These are phyloP conservation scores for Diaporthe velutina DNA, from an alignment of 2,329 filamentous ascomycete genomes.

Conservation along the genomic window DNA sequence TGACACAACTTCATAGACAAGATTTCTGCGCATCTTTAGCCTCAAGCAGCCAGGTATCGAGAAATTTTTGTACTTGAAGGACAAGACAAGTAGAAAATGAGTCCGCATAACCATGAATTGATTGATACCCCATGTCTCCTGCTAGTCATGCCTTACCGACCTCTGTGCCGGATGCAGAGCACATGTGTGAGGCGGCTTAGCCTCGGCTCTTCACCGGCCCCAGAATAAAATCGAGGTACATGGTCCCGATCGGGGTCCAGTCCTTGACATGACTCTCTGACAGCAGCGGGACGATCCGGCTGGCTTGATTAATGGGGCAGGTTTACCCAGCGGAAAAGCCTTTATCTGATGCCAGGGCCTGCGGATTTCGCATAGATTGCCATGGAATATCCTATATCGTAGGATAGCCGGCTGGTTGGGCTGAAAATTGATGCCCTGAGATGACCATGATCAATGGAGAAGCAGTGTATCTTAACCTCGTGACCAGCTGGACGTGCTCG, in stretches of 20 bases:
- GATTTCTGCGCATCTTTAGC: too few relatives aligned
- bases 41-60: too few relatives aligned
- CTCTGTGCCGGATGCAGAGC: not conserved
- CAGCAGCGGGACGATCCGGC: not conserved
- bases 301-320: not conserved
- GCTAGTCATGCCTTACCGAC: not conserved
- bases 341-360: not conserved
- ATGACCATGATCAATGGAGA: too few relatives aligned
- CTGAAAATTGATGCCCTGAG: too few relatives aligned
- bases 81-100: not conserved
- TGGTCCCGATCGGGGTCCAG: not conserved
- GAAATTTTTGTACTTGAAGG: not conserved
- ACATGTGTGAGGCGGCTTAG: not conserved
- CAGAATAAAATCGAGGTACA: not conserved
- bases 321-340: not conserved
- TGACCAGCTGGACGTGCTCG: too few relatives aligned
- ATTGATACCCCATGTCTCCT: not conserved
- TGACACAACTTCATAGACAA: too few relatives aligned
- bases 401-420: too few relatives aligned
- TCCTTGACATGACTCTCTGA: not conserved
- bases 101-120: not conserved
- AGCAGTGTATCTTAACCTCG: too few relatives aligned
- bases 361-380: not conserved
- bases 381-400: too few relatives aligned
- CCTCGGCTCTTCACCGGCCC: not conserved